Conservation (phyloP, 2,329 filamentous ascomycete species). For the Oidium heveae region DNA sequence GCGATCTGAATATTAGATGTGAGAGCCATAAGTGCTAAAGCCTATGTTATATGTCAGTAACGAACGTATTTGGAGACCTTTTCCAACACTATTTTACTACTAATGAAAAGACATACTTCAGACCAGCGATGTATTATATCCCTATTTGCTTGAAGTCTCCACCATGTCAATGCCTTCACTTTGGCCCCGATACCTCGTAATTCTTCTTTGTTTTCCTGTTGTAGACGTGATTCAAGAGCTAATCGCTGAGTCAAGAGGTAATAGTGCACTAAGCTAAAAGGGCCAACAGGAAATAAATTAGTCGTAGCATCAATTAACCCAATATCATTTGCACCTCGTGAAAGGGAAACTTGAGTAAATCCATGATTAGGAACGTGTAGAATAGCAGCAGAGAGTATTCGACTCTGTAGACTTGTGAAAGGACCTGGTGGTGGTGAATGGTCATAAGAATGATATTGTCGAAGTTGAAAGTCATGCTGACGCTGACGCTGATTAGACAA, state of each 20-base stretch:
- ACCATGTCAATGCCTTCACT: conserved; percentile 48
- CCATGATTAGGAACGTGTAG: conserved; percentile 55
- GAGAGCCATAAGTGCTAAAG: conserved; percentile 73
- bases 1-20: conserved; percentile 53
- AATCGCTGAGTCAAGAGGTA: conserved; percentile 45
- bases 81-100: background rate
- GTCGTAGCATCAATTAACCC: conserved; percentile 73
- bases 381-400: conserved; percentile 64
- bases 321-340: conserved; percentile 54
- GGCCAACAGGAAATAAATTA: conserved; percentile 54
- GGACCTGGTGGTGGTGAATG: conserved; percentile 30
- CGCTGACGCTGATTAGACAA: no score
- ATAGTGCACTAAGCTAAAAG: conserved; percentile 60
- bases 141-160: conserved; percentile 49
- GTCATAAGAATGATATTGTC: conserved; percentile 45
- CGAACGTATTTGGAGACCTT: background rate
- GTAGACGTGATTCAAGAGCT: conserved; percentile 6
- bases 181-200: conserved; percentile 29
- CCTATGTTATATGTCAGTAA: conserved; percentile 15
- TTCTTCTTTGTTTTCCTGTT: background rate
- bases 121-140: conserved; percentile 58
- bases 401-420: conserved; percentile 43
- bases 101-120: conserved; percentile 31
- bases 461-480: background rate
- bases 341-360: conserved; percentile 51